Evolutionary conservation across 2,329 filamentous ascomycete genomes (phyloP), one percentile per base, ranked within the genome.

Genomic region (Calonectria ilicicola): DNA sequence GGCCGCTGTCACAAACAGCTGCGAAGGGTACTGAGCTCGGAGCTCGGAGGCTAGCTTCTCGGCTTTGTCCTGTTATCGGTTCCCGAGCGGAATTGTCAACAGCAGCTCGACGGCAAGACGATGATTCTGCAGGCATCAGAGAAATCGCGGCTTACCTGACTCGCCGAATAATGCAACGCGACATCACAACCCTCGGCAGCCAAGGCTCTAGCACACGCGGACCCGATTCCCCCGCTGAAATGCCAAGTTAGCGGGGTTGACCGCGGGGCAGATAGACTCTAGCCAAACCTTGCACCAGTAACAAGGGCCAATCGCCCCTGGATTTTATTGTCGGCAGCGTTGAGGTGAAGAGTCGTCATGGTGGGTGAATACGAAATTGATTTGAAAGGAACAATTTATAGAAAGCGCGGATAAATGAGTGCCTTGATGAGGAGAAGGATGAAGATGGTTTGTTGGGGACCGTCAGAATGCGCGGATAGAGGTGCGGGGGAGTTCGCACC

Each of bases 131-230:
- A 35, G 35, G 49, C 21, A 46, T 23, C 15, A 5, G 8, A 17
- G 5, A 5, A 6, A 23, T 60, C 17, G 21, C 26, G n/a, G 15
- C 75, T 27, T 72, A 82, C 82, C 74, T 78, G 75, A 68, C 79
- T 84, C 2, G 82, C 81, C 0, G 81, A 79, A 67, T 80, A 84
- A 68, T 84, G 83, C 27, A 84, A 68, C 26, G 76, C 81, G 26
- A 84, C 75, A 73, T 84, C 82, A 40, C 83, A 84, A 0, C 83
- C 83, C 46, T 84, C 79, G 6, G 81, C 79, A 21, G 83, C 83
- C 62, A 84, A 73, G 4, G 77, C 78, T 65, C 74, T 79, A 15
- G 81, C 83, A 64, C 78, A 80, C 0, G 79, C 79, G 7, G 81
- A 81, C 10, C 83, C 83, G 23, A 84, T 84, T 3, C 83, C 83